Evolutionary conservation across 116 monocot genomes (phyloP), one percentile per base, ranked within the genome.

Genomic region (Papilionanthe hybrid): DNA sequence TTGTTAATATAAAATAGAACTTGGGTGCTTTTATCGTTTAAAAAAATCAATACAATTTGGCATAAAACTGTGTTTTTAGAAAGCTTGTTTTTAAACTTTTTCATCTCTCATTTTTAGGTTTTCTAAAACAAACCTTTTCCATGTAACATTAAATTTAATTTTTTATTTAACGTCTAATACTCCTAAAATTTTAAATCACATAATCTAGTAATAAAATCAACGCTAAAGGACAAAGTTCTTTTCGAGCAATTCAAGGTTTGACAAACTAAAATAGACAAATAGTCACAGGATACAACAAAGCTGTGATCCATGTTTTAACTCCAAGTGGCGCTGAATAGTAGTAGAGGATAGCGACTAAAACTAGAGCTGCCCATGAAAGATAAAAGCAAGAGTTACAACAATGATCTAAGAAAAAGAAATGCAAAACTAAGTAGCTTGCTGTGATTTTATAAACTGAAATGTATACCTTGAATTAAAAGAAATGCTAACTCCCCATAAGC

Each of bases 401-500:
- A 80, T 49, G 5, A 85, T 1, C 45, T 45, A 45, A 10, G 9
- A 45, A 45, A 45, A 45, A 45, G 45, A 45, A 45, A 45, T 45
- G 7, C 1, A 45, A 45, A 10, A 45, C 7, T 45, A 7, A 45
- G 45, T 67, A 25, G 66, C 9, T 56, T 56, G 56, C 9, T 45
- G 55, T 7, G n/a, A 30, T 53, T 76, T n/a, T 55, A 19, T 56
- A 22, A 32, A 9, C 49, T 10, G 28, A 83, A 78, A 83, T 49
- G 45, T 66, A 78, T 73, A 94, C 98, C 90, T 90, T 99, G 99
- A 63, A 99, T 87, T 74, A 95, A 82, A 57, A 99, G 95, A 81
- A 99, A 99, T 37, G 72, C 75, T 48, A 95, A 78, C 72, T 99
- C 99, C 15, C 99, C 95, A 83, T 91, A 99, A 65, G 99, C 99